phyloP scores from a whole-genome alignment of 495 filamentous ascomycete genomes.

The Daldinia decipiens region DNA sequence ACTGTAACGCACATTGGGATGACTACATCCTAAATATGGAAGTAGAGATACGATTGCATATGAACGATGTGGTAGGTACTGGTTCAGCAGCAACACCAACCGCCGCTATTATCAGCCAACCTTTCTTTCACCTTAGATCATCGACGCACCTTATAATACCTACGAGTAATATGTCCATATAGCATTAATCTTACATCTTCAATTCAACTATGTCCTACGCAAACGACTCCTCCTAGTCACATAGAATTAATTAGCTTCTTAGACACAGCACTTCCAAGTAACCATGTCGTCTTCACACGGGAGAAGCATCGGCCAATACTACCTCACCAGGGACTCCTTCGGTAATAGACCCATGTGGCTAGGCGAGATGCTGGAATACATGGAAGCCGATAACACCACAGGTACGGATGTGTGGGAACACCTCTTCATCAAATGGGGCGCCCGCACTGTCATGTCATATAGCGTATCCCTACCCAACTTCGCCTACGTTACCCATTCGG shows the following conservation, averaged over 20 bases:
- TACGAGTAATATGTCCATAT: background rate
- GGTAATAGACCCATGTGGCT: background rate
- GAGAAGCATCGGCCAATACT: background rate
- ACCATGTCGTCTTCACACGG: slow-evolving; percentile 12
- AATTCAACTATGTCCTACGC: background rate
- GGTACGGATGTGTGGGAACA: background rate
- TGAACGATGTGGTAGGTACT: no score
- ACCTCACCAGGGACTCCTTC: background rate
- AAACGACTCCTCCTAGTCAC: background rate
- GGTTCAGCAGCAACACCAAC: background rate
- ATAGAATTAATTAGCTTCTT: no score
- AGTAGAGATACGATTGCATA: background rate
- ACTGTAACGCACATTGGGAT: background rate
- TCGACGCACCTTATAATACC: background rate
- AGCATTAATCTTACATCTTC: background rate
- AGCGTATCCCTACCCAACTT: slow-evolving; percentile 11
- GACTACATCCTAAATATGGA: background rate
- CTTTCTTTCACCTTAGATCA: background rate
- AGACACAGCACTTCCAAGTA: background rate
- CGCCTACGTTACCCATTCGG: background rate
- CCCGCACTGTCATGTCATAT: background rate
- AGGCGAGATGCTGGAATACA: background rate
- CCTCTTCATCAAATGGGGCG: background rate
- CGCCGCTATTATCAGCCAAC: background rate
- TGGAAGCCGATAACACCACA: background rate